Percentiles rank a stretch among this genome's conserved stretches.
Evolutionary conservation across 352 stramenopile genomes (phyloP).

Genomic region (Phytopythium delawarense): DNA sequence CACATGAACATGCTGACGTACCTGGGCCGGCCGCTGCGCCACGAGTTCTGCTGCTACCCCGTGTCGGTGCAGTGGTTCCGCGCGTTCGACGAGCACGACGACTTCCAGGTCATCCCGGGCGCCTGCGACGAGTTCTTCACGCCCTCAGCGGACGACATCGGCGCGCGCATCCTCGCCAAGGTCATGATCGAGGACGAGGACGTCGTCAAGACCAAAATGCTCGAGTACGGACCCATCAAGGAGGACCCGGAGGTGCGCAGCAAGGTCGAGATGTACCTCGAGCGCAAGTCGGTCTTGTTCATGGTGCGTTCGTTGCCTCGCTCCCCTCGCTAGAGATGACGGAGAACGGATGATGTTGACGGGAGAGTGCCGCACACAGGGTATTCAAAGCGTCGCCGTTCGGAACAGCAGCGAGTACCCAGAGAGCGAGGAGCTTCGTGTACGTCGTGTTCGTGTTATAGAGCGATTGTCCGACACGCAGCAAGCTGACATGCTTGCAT

Average conservation of each 20-base stretch:
- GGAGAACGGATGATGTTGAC: not conserved
- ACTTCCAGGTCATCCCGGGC: slow-evolving; percentile 69
- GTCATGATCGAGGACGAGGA: slow-evolving; percentile 74
- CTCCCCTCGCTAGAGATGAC: not conserved
- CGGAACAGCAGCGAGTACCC: slow-evolving; percentile 57
- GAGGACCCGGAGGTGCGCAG: slow-evolving; percentile 79
- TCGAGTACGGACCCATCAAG: slow-evolving; percentile 81
- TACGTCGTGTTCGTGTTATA: slow-evolving; percentile 19
- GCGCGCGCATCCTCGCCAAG: slow-evolving; percentile 64
- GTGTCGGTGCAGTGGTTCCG: slow-evolving; percentile 75
- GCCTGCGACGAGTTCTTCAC: slow-evolving; percentile 77
- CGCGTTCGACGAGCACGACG: slow-evolving; percentile 51
- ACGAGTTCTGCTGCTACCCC: slow-evolving; percentile 64
- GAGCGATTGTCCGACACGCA: not conserved
- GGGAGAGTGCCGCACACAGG: slow-evolving; percentile 6
- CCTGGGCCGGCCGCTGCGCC: slow-evolving; percentile 53
- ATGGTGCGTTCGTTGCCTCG: slow-evolving; percentile 33
- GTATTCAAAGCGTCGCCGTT: slow-evolving; percentile 43
- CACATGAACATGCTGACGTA: slow-evolving; percentile 79
- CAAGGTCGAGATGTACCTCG: slow-evolving; percentile 84
- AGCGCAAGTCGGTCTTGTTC: slow-evolving; percentile 76
- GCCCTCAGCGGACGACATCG: slow-evolving; percentile 76
- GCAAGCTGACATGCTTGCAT: not conserved
- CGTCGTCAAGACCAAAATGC: slow-evolving; percentile 69
- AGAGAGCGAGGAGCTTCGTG: slow-evolving; percentile 54